Base-by-base conservation (phyloP, 441 rosid species). In the Corymbia citriodora region DNA sequence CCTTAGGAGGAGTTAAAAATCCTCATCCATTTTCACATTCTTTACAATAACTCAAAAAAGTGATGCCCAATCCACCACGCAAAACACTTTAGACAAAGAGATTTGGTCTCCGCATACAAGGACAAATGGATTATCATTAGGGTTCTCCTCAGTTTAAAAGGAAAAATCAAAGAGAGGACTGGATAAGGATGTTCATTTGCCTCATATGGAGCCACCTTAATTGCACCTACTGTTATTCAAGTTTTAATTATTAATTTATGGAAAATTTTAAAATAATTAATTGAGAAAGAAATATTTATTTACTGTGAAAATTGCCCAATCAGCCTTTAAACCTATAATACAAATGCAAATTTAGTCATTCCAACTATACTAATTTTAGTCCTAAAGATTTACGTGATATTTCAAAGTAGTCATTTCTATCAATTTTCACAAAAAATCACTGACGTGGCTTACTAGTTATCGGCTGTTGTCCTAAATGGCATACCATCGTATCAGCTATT, bases 391-490 rank as follows among this genome's bases (percentile, higher is more conserved):
- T 36, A 0, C 10, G 49, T 1, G 5, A 72, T 36, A 72, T 36
- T 72, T 10, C 45, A 72, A 36, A 10, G 1, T 72, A 6, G 8
- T 0, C 16, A 36, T 72, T 72, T 19, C 8, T 2, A 0, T 36
- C 6, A 10, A 36, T 72, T 18, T 72, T 72, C 9, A 0, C 3
- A 15, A 6, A 6, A 18, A 36, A 72, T 72, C 7, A 14, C 49
- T 17, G 2, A 19, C 19, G 10, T 17, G 11, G 13, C 19, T 15
- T 33, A 8, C 79, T 18, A 70, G 79, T 68, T 19, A 68, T 68
- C 36, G 5, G 0, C 2, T 5, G 4, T 12, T 2, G 0, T 10
- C 25, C 4, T 18, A 36, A 8, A 0, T 72, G 27, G 3, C 14
- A 19, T 12, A 72, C 12, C 48, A 17, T 6, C 11, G 25, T 59